Percentiles rank a stretch among this genome's conserved stretches.
Conservation (phyloP, 208 protist species). For the Vickermania ingenoplastis region DNA sequence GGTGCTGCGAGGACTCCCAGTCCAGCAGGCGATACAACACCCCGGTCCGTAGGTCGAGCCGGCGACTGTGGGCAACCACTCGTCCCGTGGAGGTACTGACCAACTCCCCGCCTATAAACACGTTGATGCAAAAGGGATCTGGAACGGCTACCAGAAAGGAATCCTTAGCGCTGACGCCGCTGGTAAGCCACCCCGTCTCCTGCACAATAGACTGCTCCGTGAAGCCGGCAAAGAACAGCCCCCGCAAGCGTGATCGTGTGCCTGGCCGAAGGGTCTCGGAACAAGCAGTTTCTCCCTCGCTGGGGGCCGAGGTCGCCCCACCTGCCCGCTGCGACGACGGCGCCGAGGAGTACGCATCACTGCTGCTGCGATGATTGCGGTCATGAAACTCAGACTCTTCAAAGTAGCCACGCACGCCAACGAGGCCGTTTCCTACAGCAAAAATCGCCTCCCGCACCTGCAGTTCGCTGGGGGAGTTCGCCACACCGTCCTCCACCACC, state of each 20-base stretch:
- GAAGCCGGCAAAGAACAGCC: conserved; percentile 57
- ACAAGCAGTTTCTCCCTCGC: neutral
- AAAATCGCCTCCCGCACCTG: conserved; percentile 75
- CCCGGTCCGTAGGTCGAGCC: conserved; percentile 65
- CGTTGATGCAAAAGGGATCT: conserved; percentile 76
- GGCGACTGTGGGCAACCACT: conserved; percentile 41
- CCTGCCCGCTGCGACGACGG: neutral
- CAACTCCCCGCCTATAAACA: conserved; percentile 75
- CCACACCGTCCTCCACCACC: conserved; percentile 42
- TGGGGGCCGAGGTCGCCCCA: neutral
- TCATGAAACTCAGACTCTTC: conserved; percentile 31
- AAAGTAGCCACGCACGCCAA: conserved; percentile 67
- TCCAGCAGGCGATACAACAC: conserved; percentile 59
- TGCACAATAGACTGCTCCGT: conserved; percentile 48
- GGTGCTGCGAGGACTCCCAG: conserved; percentile 59
- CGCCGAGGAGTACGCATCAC: neutral
- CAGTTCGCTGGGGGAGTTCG: conserved; percentile 16
- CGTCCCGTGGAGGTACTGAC: conserved; percentile 49
- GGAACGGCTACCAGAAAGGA: conserved; percentile 64
- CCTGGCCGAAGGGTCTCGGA: neutral
- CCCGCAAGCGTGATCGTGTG: conserved; percentile 11
- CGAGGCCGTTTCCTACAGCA: conserved; percentile 69
- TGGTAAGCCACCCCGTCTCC: conserved; percentile 19
- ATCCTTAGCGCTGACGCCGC: conserved; percentile 31
- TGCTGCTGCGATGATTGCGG: conserved; percentile 9